phyloP scores from a whole-genome alignment of 176 grass and related monocot genomes.

The Aegilops speltoides region DNA sequence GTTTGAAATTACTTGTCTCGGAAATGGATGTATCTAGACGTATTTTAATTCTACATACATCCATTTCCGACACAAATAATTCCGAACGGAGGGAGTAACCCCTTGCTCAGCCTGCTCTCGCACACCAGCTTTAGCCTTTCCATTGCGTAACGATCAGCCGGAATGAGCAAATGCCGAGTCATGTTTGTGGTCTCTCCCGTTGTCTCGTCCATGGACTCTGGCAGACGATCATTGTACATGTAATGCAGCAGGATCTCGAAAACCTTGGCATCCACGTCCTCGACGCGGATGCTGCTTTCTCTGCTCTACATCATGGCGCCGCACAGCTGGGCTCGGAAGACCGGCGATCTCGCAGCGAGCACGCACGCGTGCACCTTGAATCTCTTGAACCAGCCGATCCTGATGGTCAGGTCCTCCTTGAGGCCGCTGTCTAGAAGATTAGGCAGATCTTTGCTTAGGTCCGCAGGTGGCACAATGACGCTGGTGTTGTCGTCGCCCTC shows the following conservation, averaged over 20 bases:
- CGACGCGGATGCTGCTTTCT: neutral
- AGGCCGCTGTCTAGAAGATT: neutral
- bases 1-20: too few relatives aligned
- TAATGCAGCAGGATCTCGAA: slow-evolving; percentile 36
- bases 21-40: too few relatives aligned
- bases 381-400: neutral
- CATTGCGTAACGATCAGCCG: neutral
- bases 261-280: neutral
- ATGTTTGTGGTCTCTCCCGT: neutral
- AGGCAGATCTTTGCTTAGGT: neutral
- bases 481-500: neutral
- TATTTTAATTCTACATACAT: too few relatives aligned
- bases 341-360: neutral
- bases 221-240: slow-evolving; percentile 21
- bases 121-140: neutral
- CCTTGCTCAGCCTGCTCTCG: neutral
- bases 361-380: neutral
- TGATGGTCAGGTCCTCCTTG: neutral
- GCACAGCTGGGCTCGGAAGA: neutral
- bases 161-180: neutral
- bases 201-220: neutral
- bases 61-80: too few relatives aligned
- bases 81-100: neutral
- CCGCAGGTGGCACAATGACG: neutral
- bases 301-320: neutral